A percentile compares a stretch with the other conserved stretches of the same genome.
phyloP scores from a whole-genome alignment of 2,329 filamentous ascomycete genomes.

The Seiridium unicorne region DNA sequence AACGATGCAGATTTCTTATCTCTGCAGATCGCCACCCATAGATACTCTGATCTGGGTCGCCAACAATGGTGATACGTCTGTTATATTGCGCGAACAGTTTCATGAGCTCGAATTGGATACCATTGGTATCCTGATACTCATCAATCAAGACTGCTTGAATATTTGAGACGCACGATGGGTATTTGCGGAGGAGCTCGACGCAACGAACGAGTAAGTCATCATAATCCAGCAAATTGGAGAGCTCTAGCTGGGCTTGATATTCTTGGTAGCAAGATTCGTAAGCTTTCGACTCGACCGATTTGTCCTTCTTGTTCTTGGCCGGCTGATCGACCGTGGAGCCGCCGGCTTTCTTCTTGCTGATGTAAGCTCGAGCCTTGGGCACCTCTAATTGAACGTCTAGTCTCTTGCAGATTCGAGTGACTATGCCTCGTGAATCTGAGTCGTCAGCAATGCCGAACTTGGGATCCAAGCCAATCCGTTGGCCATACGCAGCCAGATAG shows the following conservation, averaged over 20 bases:
- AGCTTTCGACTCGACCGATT: constrained; percentile 56
- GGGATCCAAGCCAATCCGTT: constrained; percentile 75
- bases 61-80: constrained; percentile 86
- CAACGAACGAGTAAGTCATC: constrained; percentile 88
- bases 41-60: constrained; percentile 96
- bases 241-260: constrained; percentile 74
- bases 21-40: constrained; percentile 95
- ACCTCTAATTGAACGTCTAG: constrained; percentile 67
- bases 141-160: constrained; percentile 91
- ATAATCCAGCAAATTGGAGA: constrained; percentile 86
- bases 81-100: constrained; percentile 73
- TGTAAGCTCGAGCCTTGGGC: constrained; percentile 68
- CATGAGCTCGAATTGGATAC: constrained; percentile 94
- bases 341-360: constrained; percentile 65
- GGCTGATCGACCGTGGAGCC: constrained; percentile 38
- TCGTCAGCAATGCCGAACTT: constrained; percentile 92
- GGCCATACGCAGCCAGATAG: constrained; percentile 81
- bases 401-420: constrained; percentile 81
- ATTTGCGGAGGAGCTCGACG: constrained; percentile 69
- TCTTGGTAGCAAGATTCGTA: constrained; percentile 62
- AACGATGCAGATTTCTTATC: constrained; percentile 78
- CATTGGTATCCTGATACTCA: constrained; percentile 96
- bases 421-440: constrained; percentile 73
- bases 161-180: constrained; percentile 82
- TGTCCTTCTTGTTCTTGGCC: constrained; percentile 37